These are phyloP conservation scores for Kazachstania kunashirensis DNA, from an alignment of 805 yeast species.

Conservation along the genomic window DNA sequence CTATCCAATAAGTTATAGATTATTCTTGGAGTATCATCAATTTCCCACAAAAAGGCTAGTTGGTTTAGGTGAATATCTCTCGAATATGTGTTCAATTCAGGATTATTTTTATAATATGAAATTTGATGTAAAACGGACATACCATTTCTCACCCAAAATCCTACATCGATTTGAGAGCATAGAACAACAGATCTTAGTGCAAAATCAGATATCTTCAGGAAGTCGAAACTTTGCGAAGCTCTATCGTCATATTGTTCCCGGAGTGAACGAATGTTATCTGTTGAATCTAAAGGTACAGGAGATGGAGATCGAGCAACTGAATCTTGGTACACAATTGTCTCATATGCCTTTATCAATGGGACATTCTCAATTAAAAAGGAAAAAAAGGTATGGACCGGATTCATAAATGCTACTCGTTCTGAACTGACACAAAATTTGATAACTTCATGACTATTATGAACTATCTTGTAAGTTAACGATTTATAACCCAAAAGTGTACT, in stretches of 20 bases:
- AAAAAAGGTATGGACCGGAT: slow-evolving; percentile 50
- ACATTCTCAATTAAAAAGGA: slow-evolving; percentile 32
- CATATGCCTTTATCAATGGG: slow-evolving; percentile 16
- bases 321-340: slow-evolving; percentile 12
- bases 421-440: slow-evolving; percentile 37
- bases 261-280: not conserved
- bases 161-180: slow-evolving; percentile 49
- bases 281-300: not conserved
- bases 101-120: slow-evolving; percentile 38
- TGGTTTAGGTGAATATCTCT: slow-evolving; percentile 74
- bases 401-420: slow-evolving; percentile 45
- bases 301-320: slow-evolving; percentile 4
- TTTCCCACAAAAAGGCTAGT: slow-evolving; percentile 42
- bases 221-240: slow-evolving; percentile 23
- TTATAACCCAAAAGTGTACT: slow-evolving; percentile 26
- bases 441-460: slow-evolving; percentile 19
- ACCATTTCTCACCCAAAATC: slow-evolving; percentile 73
- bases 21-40: slow-evolving; percentile 45
- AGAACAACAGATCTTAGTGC: slow-evolving; percentile 53
- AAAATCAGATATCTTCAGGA: slow-evolving; percentile 43
- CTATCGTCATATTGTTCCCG: not conserved
- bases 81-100: slow-evolving; percentile 46
- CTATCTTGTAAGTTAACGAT: slow-evolving; percentile 18
- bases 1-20: slow-evolving; percentile 45
- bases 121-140: slow-evolving; percentile 42